phyloP scores from a whole-genome alignment of 371 early-diverging fungal species.

The Coemansia sp. region DNA sequence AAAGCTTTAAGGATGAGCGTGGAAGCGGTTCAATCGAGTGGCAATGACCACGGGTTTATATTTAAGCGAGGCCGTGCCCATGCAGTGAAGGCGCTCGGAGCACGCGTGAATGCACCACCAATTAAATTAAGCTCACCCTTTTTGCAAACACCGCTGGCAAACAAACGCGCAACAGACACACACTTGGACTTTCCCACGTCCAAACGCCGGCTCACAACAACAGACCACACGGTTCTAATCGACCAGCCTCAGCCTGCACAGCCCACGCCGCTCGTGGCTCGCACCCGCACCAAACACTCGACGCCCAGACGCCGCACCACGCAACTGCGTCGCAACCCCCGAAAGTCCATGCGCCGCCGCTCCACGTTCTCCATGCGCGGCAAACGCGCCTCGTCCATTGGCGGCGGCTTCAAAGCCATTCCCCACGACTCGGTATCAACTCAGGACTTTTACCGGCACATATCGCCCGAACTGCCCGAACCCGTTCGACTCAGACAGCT shows the following conservation, averaged over 20 bases:
- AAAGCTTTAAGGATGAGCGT: neutral
- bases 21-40: neutral
- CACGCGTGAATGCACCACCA: neutral
- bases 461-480: conserved; percentile 66
- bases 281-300: conserved; percentile 26
- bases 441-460: conserved; percentile 64
- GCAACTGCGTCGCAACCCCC: neutral
- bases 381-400: conserved; percentile 63
- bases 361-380: conserved; percentile 70
- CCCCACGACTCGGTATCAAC: conserved; percentile 61
- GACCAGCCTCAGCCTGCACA: conserved; percentile 17
- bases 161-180: conserved; percentile 4
- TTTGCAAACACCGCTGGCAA: neutral
- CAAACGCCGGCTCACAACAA: conserved; percentile 32
- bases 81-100: neutral
- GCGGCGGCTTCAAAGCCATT: conserved; percentile 59
- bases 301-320: neutral
- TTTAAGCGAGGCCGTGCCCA: conserved; percentile 28
- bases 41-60: conserved; percentile 45
- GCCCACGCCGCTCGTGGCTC: conserved; percentile 43
- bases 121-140: neutral
- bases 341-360: conserved; percentile 55
- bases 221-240: conserved; percentile 26
- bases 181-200: conserved; percentile 37
- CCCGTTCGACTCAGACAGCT: conserved; percentile 70